Percentiles rank a stretch among this genome's conserved stretches.
phyloP scores from a whole-genome alignment of 345 rosid species.

The Melaleuca quinquenervia region DNA sequence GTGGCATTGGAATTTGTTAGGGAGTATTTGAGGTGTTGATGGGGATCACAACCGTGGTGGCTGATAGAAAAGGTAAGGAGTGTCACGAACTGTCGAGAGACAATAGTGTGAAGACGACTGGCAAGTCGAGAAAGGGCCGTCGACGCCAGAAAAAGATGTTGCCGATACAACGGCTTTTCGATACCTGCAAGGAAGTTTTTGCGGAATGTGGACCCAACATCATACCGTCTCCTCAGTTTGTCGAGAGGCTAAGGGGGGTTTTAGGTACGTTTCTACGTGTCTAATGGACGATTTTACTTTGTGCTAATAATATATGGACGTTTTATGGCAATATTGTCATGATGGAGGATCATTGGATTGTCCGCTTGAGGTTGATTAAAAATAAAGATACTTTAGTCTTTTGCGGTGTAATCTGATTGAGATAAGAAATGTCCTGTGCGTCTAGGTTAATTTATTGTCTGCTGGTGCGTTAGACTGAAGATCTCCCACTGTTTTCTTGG shows the following conservation, averaged over 20 bases:
- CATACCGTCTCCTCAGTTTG: conserved; percentile 48
- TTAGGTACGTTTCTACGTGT: conserved; percentile 41
- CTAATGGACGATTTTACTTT: neutral
- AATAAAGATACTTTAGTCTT: neutral
- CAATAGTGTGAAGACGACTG: conserved; percentile 2
- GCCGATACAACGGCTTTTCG: conserved; percentile 52
- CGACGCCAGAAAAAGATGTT: conserved; percentile 15
- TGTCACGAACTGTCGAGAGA: conserved; percentile 27
- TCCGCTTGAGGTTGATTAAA: neutral
- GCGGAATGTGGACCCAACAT: conserved; percentile 32
- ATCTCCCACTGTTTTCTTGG: neutral
- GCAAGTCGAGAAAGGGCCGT: conserved; percentile 21
- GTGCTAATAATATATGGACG: neutral
- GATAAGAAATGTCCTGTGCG: neutral
- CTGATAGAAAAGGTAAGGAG: conserved; percentile 26
- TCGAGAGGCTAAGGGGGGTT: conserved; percentile 42
- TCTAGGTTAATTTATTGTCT: neutral
- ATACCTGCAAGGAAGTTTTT: conserved; percentile 72
- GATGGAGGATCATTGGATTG: neutral
- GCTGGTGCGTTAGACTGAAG: neutral
- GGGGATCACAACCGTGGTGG: conserved; percentile 51
- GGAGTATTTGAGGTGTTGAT: conserved; percentile 15
- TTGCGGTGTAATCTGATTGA: neutral
- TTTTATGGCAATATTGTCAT: neutral
- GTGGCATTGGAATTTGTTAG: neutral